Conservation (phyloP, 176 grass and related monocot species). For the Lolium multiflorum region DNA sequence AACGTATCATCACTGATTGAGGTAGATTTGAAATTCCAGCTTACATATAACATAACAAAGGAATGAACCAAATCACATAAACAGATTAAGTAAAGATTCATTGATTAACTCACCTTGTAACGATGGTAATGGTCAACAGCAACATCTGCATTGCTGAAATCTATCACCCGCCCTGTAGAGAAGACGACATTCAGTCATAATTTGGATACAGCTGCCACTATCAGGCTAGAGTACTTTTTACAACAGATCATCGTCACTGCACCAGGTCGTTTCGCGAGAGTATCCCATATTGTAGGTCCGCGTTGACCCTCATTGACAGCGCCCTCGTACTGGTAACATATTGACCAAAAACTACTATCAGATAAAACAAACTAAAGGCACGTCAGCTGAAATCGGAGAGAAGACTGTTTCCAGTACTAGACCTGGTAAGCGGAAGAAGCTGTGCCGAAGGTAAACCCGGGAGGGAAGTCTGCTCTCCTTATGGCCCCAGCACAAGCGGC, state of each 20-base stretch:
- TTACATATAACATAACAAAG: neutral
- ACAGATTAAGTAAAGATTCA: neutral
- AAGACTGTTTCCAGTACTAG: neutral
- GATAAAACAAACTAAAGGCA: conserved; percentile 5
- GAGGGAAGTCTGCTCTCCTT: conserved; percentile 82
- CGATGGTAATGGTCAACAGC: conserved; percentile 99
- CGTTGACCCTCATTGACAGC: conserved; percentile 81
- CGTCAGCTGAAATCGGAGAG: conserved; percentile 8
- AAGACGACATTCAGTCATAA: conserved; percentile 17
- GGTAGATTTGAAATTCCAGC: neutral
- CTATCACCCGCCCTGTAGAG: conserved; percentile 77
- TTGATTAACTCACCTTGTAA: conserved; percentile 64
- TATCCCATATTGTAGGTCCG: conserved; percentile 94
- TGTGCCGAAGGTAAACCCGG: conserved; percentile 88
- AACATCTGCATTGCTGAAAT: conserved; percentile 96
- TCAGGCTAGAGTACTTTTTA: conserved; percentile 3
- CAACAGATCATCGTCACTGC: conserved; percentile 22
- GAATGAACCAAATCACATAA: conserved; percentile 28
- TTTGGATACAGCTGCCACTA: neutral
- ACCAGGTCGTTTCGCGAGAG: conserved; percentile 77
- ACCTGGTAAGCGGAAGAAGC: conserved; percentile 97
- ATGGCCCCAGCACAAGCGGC: conserved; percentile 55
- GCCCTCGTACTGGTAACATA: conserved; percentile 76
- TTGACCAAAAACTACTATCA: conserved; percentile 31
- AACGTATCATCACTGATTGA: neutral